Conservation (phyloP, 345 rosid species). For the Salix viminalis region DNA sequence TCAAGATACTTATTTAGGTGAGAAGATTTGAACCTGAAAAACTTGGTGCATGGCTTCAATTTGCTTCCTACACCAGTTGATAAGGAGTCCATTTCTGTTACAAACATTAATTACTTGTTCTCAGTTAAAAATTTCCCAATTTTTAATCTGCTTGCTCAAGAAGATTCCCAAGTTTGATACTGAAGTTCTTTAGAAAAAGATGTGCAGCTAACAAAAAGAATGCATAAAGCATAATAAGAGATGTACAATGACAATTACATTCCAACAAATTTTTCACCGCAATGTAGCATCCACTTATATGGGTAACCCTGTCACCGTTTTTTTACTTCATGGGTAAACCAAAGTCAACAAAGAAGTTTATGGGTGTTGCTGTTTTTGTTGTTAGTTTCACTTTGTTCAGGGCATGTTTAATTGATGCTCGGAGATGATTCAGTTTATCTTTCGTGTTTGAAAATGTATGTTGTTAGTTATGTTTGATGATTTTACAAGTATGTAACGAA, state of each 20-base stretch:
- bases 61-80: constrained; percentile 99
- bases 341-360: background rate
- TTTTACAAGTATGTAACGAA: too few species aligned
- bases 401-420: background rate
- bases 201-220: background rate
- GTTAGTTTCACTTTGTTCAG: background rate
- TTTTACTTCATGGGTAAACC: background rate
- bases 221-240: background rate
- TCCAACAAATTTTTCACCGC: background rate
- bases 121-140: constrained; percentile 34
- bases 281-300: background rate
- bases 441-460: background rate
- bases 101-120: constrained; percentile 64
- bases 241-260: background rate
- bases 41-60: constrained; percentile 99
- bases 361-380: background rate
- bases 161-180: background rate
- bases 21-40: constrained; percentile 94
- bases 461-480: too few species aligned
- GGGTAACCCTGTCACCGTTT: background rate
- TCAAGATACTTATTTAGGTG: constrained; percentile 42
- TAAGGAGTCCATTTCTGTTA: constrained; percentile 83
- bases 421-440: background rate
- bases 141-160: constrained; percentile 13
- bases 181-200: background rate